Conservation (phyloP, 371 early-diverging fungal species). For the Lichtheimia ramosa region DNA sequence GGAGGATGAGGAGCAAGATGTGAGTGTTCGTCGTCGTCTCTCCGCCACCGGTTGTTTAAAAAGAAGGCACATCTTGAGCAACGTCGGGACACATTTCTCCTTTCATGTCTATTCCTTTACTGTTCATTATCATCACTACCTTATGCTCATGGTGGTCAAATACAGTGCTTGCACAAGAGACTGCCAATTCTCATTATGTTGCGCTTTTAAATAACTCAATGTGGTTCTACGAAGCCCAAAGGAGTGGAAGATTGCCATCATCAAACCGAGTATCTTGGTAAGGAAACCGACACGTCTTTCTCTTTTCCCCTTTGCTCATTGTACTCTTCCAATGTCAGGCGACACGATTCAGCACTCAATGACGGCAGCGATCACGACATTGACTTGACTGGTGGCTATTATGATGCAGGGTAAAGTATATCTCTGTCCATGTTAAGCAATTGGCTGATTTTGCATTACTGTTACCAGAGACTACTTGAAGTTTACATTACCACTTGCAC, state of each 20-base stretch:
- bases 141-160: too few species aligned
- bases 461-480: conserved; percentile 48
- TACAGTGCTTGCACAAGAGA: too few species aligned
- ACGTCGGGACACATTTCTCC: neutral
- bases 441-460: neutral
- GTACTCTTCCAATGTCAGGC: conserved; percentile 20
- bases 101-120: neutral
- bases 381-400: conserved; percentile 51
- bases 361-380: conserved; percentile 47
- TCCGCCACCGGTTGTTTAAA: too few species aligned
- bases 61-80: too few species aligned
- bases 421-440: neutral
- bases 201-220: conserved; percentile 45
- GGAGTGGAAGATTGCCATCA: conserved; percentile 48
- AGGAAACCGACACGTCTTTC: neutral
- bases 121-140: neutral
- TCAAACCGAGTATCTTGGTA: conserved; percentile 52
- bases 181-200: conserved; percentile 21
- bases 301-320: neutral
- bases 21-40: too few species aligned
- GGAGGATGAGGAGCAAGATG: too few species aligned
- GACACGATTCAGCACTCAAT: conserved; percentile 43
- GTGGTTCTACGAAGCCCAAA: conserved; percentile 59
- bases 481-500: conserved; percentile 55
- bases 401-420: conserved; percentile 34